Evolutionary conservation across 2,329 filamentous ascomycete species (phyloP), one percentile per base, ranked within the genome.

Genomic region (Nothophaeocryptopus gaeumannii): DNA sequence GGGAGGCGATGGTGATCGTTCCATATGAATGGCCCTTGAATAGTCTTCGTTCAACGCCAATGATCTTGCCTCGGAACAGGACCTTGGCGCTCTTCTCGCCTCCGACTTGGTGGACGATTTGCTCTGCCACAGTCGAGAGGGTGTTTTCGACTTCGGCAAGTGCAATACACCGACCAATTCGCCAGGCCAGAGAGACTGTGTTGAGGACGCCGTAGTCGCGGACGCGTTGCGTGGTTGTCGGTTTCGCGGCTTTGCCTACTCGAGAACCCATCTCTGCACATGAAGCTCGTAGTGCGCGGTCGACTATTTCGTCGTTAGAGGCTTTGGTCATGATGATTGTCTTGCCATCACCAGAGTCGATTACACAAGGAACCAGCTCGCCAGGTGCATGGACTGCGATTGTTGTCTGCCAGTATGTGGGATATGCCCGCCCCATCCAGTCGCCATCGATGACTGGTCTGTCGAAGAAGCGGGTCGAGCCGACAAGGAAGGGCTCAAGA

Each of bases 21-120:
- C 81, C 81, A 57, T 83, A 82, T 8, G 78, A 73, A 58, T 84
- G 78, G 0, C 82, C 81, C 60, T 76, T 78, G 54, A 74, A 74
- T 36, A 83, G 61, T 1, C 73, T 73, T 34, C 81, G 70, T 63
- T 83, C 77, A 0, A 85, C 81, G 1, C 75, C 75, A 14, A 82
- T 73, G 55, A 85, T 83, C 68, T 85, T 85, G 26, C 83, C 82
- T 50, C 78, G 75, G 69, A 79, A 84, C n/a, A 85, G 59, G 8
- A 84, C 74, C 53, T 73, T 78, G 1, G 78, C 82, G 0, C 75
- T 74, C 4, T 70, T 69, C 0, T 69, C 58, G 0, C 81, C 81
- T 4, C 81, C 81, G 29, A 78, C 79, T 62, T 82, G 80, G 0
- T 77, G 71, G 12, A 84, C 73, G 51, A 84, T 83, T 2, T 72